Evolutionary conservation across 176 grass and related monocot species (phyloP), one percentile per base, ranked within the genome.

Genomic region (Rhynchospora tenuis): DNA sequence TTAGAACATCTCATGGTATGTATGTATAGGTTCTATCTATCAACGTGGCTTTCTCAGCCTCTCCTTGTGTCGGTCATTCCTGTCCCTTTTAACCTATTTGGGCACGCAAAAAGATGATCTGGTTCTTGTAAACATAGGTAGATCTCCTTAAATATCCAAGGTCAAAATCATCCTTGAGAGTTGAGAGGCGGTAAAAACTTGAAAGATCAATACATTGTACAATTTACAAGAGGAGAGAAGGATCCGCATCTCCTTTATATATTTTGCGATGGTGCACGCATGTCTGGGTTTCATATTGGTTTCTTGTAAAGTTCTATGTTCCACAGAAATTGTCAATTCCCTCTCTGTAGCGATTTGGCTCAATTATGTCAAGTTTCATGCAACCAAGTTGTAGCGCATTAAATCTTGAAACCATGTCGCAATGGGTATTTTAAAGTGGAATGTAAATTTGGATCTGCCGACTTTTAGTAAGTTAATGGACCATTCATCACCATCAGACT

Each of bases 51-150:
- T 83, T 81, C 84, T 78, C 63, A 86, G 83, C 77, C 58, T 67
- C 84, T 59, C 78, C 61, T 87, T 90, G 88, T 87, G 87, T 89
- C 85, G 82, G 92, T 88, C 86, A 88, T 88, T 43, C 31, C 33
- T 26, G 60, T 60, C 46, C 20, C 51, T 83, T 81, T 38, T 78
- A 80, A 89, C 57, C 85, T 82, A 47, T 81, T 24, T 83, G 67
- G 87, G 80, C 89, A 84, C 87, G 80, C 74, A 91, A 91, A 95
- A 92, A 86, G 86, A 87, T 81, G 73, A 83, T 90, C 61, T 85
- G 28, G 71, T 84, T 65, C 27, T 44, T 15, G 56, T 77, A 86
- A 48, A 66, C 48, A 84, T 73, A 50, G 83, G 12, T 46, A 84
- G 17, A 75, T 57, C 67, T 68, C 80, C 58, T 29, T 43, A 8